Conservation (phyloP, 331 rosid species). For the Cydonia oblonga region DNA sequence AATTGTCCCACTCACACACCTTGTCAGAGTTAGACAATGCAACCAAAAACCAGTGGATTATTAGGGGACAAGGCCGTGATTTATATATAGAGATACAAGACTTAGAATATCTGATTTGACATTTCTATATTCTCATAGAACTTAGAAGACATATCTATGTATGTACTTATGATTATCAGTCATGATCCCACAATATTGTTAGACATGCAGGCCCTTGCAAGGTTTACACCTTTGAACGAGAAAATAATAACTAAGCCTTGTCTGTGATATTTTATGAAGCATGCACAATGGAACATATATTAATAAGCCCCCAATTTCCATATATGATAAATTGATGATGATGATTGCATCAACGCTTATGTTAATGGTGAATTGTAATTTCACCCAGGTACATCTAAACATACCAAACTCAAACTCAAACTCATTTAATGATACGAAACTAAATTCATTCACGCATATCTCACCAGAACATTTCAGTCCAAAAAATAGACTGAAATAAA, state of each 20-base stretch:
- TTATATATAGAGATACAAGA: background rate
- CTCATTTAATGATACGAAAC: background rate
- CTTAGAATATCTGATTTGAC: background rate
- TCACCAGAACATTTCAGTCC: background rate
- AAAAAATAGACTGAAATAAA: background rate
- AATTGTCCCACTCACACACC: background rate
- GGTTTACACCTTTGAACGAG: background rate
- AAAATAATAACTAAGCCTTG: background rate
- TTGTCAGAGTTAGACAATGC: background rate
- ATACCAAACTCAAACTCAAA: background rate
- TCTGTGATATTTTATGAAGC: background rate
- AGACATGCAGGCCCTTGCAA: background rate
- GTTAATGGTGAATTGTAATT: background rate
- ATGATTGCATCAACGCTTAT: background rate
- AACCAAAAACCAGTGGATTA: background rate
- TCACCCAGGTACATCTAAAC: background rate
- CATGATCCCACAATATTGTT: background rate
- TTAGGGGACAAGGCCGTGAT: background rate
- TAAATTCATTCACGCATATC: background rate
- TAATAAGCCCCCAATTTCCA: background rate
- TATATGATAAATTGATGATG: background rate
- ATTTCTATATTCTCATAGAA: background rate
- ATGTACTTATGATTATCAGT: background rate
- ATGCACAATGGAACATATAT: background rate
- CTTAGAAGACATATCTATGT: background rate